Percentiles rank a stretch among this genome's conserved stretches.
phyloP scores from a whole-genome alignment of 1,284 basidiomycete species.

The Trametes versicolor region DNA sequence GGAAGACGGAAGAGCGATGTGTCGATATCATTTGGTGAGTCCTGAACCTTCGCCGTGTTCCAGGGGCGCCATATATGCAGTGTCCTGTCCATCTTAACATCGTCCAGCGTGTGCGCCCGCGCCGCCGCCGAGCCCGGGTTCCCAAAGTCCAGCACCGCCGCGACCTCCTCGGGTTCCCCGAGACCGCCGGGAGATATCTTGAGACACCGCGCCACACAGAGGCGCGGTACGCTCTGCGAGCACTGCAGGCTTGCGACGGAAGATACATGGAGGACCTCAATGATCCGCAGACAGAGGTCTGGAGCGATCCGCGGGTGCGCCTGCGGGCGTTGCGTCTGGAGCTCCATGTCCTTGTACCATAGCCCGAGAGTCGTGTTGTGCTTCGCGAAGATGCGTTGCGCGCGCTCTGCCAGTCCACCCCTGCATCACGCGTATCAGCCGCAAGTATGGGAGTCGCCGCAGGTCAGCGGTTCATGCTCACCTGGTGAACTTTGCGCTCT shows the following conservation, averaged over 20 bases:
- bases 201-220: slow-evolving; percentile 35
- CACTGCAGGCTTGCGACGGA: slow-evolving; percentile 32
- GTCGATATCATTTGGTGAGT: neutral
- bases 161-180: slow-evolving; percentile 23
- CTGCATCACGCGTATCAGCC: slow-evolving; percentile 40
- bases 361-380: slow-evolving; percentile 54
- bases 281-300: slow-evolving; percentile 38
- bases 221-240: slow-evolving; percentile 33
- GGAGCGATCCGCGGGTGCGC: slow-evolving; percentile 27
- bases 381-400: slow-evolving; percentile 51
- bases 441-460: no score
- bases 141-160: slow-evolving; percentile 38
- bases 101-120: slow-evolving; percentile 32
- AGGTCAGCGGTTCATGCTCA: slow-evolving; percentile 26
- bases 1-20: neutral
- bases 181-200: slow-evolving; percentile 20
- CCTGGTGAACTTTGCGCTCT: slow-evolving; percentile 47
- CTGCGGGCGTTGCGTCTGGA: slow-evolving; percentile 27
- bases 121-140: slow-evolving; percentile 17
- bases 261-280: slow-evolving; percentile 31
- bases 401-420: slow-evolving; percentile 60
- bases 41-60: slow-evolving; percentile 15
- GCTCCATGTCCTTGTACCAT: slow-evolving; percentile 58
- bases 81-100: slow-evolving; percentile 33
- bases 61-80: slow-evolving; percentile 40